Evolutionary conservation across 345 rosid species (phyloP).

Genomic region (Triadica sebifera): DNA sequence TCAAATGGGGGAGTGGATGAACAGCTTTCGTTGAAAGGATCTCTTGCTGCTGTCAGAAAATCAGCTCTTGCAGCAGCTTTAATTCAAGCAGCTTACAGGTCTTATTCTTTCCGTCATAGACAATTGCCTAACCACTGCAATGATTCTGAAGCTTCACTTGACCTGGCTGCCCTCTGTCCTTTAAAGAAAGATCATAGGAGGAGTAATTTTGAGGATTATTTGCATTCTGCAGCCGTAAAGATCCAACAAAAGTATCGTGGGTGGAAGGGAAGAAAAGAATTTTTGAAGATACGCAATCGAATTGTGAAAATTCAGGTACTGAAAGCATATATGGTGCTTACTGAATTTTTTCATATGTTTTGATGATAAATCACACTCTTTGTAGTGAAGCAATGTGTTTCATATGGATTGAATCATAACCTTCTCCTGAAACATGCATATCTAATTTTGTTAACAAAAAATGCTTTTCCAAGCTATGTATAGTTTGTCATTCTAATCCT

Average conservation of each 20-base stretch:
- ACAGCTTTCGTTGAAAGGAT: constrained; percentile 46
- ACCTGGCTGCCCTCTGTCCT: constrained; percentile 47
- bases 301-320: constrained; percentile 66
- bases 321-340: not conserved
- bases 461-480: not conserved
- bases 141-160: constrained; percentile 41
- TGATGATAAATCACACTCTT: not conserved
- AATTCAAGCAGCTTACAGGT: constrained; percentile 49
- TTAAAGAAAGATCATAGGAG: constrained; percentile 35
- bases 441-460: not conserved
- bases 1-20: constrained; percentile 25
- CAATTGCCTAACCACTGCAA: constrained; percentile 27
- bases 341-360: not conserved
- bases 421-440: not conserved
- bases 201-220: constrained; percentile 52
- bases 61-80: constrained; percentile 62
- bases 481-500: not conserved
- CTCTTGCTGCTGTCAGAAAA: constrained; percentile 65
- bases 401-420: not conserved
- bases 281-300: constrained; percentile 47
- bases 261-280: constrained; percentile 63
- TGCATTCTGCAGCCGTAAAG: constrained; percentile 56
- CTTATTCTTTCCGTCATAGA: constrained; percentile 42
- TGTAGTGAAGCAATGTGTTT: not conserved
- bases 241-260: constrained; percentile 67